Percentiles rank a stretch among this genome's conserved stretches.
Conservation (phyloP, 129 eudicot species). For the Chrysanthemum lavandulifolium region DNA sequence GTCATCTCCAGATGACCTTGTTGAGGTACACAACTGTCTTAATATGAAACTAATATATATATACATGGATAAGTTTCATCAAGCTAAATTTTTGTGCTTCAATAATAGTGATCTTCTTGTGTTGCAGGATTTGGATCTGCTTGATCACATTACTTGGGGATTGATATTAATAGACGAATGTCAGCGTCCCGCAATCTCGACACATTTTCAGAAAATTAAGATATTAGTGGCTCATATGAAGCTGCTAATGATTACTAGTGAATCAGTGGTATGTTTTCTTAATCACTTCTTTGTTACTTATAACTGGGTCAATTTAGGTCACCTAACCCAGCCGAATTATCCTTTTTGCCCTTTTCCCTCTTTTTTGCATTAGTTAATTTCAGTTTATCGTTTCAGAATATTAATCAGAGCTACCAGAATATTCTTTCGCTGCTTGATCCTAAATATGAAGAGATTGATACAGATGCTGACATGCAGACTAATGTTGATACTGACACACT, state of each 20-base stretch:
- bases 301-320: too few relatives aligned
- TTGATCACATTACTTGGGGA: constrained; percentile 45
- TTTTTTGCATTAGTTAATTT: not conserved
- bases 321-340: too few relatives aligned
- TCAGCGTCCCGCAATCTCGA: constrained; percentile 28
- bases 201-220: constrained; percentile 20
- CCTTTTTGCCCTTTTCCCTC: not conserved
- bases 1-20: constrained; percentile 32
- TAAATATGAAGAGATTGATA: constrained; percentile 22
- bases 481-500: not conserved
- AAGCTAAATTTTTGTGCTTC: not conserved
- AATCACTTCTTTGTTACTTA: not conserved
- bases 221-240: constrained; percentile 41
- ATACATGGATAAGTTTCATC: not conserved
- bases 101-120: not conserved
- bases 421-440: constrained; percentile 38
- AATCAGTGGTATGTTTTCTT: constrained; percentile 27
- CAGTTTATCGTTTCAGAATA: constrained; percentile 27
- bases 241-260: constrained; percentile 32
- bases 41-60: not conserved
- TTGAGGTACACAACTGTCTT: constrained; percentile 37
- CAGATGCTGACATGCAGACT: constrained; percentile 11
- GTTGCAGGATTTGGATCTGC: constrained; percentile 36
- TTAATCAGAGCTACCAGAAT: constrained; percentile 9
- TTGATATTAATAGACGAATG: constrained; percentile 42